These are phyloP conservation scores for Nakazawaea molendinolei DNA, from an alignment of 805 yeast species.

Conservation along the genomic window DNA sequence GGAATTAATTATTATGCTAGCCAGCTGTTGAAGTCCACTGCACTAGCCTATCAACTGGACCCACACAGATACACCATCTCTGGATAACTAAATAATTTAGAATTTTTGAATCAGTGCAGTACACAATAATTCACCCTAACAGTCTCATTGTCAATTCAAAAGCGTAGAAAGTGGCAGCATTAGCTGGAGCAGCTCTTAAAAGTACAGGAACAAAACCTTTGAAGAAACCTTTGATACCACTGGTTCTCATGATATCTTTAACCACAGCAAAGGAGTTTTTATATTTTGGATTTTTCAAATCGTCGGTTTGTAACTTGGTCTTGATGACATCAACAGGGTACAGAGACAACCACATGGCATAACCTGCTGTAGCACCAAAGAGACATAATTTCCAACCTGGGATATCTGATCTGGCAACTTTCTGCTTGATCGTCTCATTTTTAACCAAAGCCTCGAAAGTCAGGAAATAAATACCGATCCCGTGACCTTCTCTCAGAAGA, in stretches of 20 bases:
- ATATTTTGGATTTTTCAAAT: constrained; percentile 51
- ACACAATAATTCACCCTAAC: constrained; percentile 28
- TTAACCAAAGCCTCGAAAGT: constrained; percentile 86
- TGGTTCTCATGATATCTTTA: constrained; percentile 41
- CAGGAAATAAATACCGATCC: constrained; percentile 83
- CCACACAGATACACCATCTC: too few species aligned
- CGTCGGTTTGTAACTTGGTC: constrained; percentile 73
- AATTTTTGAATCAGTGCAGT: too few species aligned
- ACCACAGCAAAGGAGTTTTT: constrained; percentile 55
- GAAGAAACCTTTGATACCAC: constrained; percentile 74
- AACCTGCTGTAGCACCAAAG: constrained; percentile 90
- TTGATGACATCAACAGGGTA: constrained; percentile 92
- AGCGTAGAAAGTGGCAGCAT: constrained; percentile 93
- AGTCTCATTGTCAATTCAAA: constrained; percentile 85
- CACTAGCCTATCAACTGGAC: too few species aligned
- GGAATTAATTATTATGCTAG: too few species aligned
- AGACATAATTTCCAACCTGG: constrained; percentile 83
- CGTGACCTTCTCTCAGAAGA: constrained; percentile 75
- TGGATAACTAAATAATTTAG: too few species aligned
- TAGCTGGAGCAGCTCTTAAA: constrained; percentile 96
- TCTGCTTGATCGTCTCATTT: constrained; percentile 43
- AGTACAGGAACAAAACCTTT: constrained; percentile 91
- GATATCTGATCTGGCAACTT: constrained; percentile 57
- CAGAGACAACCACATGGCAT: constrained; percentile 75
- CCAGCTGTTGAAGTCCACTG: too few species aligned